Conservation (phyloP, 2,329 filamentous ascomycete species). For the Ophiostoma tasmaniense region DNA sequence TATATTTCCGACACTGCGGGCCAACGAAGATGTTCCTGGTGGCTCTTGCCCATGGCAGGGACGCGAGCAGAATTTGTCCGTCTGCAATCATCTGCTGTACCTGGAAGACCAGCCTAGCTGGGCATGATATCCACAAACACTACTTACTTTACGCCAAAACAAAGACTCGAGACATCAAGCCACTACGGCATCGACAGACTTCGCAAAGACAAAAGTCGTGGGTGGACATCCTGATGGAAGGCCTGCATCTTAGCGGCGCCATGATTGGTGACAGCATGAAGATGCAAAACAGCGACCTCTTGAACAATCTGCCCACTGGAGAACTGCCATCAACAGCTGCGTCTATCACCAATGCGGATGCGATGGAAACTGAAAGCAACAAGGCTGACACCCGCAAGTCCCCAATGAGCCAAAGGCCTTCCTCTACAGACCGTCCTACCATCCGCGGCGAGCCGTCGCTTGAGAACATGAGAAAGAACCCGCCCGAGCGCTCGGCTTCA, state of each 20-base stretch:
- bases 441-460: neutral
- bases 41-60: too few relatives aligned
- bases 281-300: neutral
- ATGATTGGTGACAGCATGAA: neutral
- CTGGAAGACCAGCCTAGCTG: too few relatives aligned
- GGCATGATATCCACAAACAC: too few relatives aligned
- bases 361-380: neutral
- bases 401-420: neutral
- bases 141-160: too few relatives aligned
- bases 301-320: neutral
- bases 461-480: neutral
- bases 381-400: neutral
- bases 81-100: too few relatives aligned
- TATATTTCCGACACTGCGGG: too few relatives aligned
- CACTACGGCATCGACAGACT: neutral
- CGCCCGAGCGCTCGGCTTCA: neutral
- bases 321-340: neutral
- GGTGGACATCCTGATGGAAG: neutral
- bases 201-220: neutral
- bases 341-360: neutral
- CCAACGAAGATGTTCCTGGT: too few relatives aligned
- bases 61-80: too few relatives aligned
- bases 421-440: neutral
- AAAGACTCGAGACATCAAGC: neutral
- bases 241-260: neutral